A percentile compares a stretch with the other conserved stretches of the same genome.
These are phyloP conservation scores for Neurospora terricola DNA, from an alignment of 495 filamentous ascomycete species.

Conservation along the genomic window DNA sequence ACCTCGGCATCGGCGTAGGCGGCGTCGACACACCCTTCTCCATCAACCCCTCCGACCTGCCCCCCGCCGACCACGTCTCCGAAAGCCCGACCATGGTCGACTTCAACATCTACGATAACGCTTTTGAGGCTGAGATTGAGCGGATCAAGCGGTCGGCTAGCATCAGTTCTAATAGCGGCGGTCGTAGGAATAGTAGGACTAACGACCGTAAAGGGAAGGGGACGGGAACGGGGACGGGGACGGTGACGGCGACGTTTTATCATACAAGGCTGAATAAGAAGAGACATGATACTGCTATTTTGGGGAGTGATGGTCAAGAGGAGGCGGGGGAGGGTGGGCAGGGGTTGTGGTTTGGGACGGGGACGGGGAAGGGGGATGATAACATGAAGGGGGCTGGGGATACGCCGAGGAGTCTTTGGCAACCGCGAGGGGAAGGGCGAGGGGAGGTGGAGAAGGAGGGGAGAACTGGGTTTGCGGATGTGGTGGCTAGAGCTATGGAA, in stretches of 20 bases:
- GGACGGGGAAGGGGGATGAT: neutral
- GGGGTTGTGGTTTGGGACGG: neutral
- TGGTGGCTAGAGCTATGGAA: constrained; percentile 10
- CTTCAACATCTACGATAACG: constrained; percentile 77
- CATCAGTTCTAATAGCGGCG: neutral
- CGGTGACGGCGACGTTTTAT: constrained; percentile 1
- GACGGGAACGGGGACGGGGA: neutral
- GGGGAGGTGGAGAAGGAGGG: neutral
- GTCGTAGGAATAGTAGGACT: neutral
- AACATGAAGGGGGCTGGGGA: neutral
- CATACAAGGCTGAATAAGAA: constrained; percentile 4
- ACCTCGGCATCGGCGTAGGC: constrained; percentile 65
- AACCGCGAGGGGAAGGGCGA: neutral
- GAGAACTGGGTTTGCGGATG: constrained; percentile 7
- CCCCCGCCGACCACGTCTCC: constrained; percentile 47
- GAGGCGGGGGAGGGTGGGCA: neutral
- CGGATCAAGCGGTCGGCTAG: constrained; percentile 43
- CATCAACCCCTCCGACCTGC: neutral
- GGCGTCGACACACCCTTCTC: constrained; percentile 28
- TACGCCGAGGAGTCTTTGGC: neutral
- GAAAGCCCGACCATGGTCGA: constrained; percentile 75
- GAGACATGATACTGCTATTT: neutral
- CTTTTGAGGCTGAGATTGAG: constrained; percentile 72
- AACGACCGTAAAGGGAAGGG: neutral
- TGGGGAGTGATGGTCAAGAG: neutral